A percentile compares a stretch with the other conserved stretches of the same genome.
Evolutionary conservation across 192 early-diverging fungal genomes (phyloP).

Genomic region (Allomyces macrogynus): DNA sequence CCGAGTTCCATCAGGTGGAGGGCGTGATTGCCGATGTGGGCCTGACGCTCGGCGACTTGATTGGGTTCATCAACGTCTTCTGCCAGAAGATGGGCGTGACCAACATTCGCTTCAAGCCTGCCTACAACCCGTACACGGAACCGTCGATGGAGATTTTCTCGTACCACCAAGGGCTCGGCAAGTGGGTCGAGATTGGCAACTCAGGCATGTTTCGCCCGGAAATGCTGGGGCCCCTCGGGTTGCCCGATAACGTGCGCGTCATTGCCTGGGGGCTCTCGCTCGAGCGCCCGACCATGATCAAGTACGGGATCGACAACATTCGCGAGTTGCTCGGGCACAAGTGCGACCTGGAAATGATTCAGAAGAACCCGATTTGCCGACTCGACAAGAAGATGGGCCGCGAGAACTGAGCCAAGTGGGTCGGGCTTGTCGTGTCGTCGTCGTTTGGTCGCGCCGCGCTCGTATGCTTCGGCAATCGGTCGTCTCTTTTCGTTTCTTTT

Average conservation of each 20-base stretch:
- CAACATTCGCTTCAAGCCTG: conserved; percentile 95
- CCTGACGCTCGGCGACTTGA: conserved; percentile 85
- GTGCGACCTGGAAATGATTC: conserved; percentile 75
- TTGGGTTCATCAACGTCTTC: conserved; percentile 89
- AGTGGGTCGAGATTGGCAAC: conserved; percentile 95
- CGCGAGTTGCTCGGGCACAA: conserved; percentile 86
- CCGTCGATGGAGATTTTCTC: conserved; percentile 99
- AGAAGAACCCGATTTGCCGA: conserved; percentile 72
- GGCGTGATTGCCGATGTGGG: conserved; percentile 92
- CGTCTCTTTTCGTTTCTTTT: no score
- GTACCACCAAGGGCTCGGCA: conserved; percentile 61
- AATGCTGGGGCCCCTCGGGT: conserved; percentile 88
- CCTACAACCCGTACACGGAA: conserved; percentile 99
- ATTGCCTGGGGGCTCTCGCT: conserved; percentile 95
- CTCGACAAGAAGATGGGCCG: conserved; percentile 77
- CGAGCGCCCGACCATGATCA: conserved; percentile 98
- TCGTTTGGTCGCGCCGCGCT: no score
- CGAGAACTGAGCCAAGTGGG: conserved; percentile 18
- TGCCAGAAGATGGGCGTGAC: conserved; percentile 90
- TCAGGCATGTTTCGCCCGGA: conserved; percentile 99
- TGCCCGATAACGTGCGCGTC: conserved; percentile 81
- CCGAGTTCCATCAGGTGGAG: conserved; percentile 99
- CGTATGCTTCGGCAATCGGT: no score
- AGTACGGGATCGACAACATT: conserved; percentile 84
- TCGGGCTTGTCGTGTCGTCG: no score